phyloP scores from a whole-genome alignment of 495 filamentous ascomycete genomes.

The Aspergillus nanangensis region DNA sequence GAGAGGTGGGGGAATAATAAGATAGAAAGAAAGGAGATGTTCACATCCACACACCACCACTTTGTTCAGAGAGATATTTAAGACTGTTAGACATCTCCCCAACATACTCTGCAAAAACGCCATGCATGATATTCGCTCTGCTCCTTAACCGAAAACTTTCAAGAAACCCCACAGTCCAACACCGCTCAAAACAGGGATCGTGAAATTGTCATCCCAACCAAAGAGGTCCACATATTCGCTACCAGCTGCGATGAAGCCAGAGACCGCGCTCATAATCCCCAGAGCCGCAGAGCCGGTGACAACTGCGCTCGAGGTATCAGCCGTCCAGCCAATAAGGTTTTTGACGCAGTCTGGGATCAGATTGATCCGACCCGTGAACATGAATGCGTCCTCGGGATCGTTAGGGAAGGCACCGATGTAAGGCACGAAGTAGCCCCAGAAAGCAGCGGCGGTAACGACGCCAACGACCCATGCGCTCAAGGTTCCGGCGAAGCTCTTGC shows the following conservation, averaged over 20 bases:
- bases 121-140: background rate
- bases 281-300: conserved; percentile 67
- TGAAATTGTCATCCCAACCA: conserved; percentile 94
- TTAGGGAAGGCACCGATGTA: conserved; percentile 59
- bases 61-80: background rate
- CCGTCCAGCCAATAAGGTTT: conserved; percentile 38
- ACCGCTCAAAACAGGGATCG: conserved; percentile 88
- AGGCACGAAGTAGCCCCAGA: conserved; percentile 85
- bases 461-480: conserved; percentile 79
- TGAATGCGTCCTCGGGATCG: conserved; percentile 64
- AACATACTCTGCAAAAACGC: too few relatives aligned
- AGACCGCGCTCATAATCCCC: conserved; percentile 80
- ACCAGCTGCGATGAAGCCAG: conserved; percentile 77
- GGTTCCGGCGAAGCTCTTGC: conserved; percentile 90
- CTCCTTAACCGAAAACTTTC: conserved; percentile 70
- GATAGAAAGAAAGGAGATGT: conserved; percentile 4
- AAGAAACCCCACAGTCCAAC: conserved; percentile 90
- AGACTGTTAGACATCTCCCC: too few relatives aligned
- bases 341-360: conserved; percentile 54
- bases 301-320: conserved; percentile 40
- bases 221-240: conserved; percentile 91
- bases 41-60: background rate
- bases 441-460: conserved; percentile 71
- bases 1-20: conserved; percentile 9
- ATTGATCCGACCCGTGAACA: conserved; percentile 71